phyloP scores from a whole-genome alignment of 2,329 filamentous ascomycete species.

The Coniella vitis region DNA sequence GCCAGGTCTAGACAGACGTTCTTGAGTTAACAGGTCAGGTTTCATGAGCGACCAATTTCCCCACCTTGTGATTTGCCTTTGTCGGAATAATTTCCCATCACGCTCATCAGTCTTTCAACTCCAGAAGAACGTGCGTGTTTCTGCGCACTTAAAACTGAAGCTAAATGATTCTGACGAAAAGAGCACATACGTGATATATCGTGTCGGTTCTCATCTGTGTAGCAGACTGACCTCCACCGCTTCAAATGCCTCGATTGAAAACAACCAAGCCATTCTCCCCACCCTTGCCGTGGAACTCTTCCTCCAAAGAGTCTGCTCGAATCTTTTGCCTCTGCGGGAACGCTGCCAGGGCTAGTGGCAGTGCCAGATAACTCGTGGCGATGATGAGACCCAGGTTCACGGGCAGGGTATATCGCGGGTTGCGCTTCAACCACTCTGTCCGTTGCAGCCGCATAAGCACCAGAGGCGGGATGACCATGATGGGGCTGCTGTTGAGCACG shows the following conservation, averaged over 20 bases:
- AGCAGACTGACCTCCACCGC: too few relatives aligned
- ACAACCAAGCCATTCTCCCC: constrained; percentile 80
- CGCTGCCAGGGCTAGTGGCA: constrained; percentile 82
- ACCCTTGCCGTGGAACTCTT: constrained; percentile 77
- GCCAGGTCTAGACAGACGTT: too few relatives aligned
- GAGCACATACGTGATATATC: too few relatives aligned
- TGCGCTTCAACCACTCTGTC: constrained; percentile 70
- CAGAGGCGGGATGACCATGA: constrained; percentile 93
- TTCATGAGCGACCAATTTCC: too few relatives aligned
- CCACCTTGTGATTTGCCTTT: too few relatives aligned
- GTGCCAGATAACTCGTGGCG: constrained; percentile 75
- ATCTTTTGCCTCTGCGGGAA: constrained; percentile 91
- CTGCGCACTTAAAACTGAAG: too few relatives aligned
- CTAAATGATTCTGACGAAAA: too few relatives aligned
- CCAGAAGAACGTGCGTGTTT: too few relatives aligned
- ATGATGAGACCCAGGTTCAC: constrained; percentile 86
- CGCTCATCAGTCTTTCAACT: too few relatives aligned
- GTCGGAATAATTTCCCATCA: too few relatives aligned
- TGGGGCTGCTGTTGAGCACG: constrained; percentile 88
- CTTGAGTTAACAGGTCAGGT: too few relatives aligned
- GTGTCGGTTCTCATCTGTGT: too few relatives aligned
- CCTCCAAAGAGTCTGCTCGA: constrained; percentile 66
- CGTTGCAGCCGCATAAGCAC: constrained; percentile 78
- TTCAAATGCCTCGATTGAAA: constrained; percentile 88
- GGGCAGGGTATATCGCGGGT: constrained; percentile 70